Evolutionary conservation across 805 yeast species (phyloP), one percentile per base, ranked within the genome.

Genomic region (Ogataea nonfermentans): DNA sequence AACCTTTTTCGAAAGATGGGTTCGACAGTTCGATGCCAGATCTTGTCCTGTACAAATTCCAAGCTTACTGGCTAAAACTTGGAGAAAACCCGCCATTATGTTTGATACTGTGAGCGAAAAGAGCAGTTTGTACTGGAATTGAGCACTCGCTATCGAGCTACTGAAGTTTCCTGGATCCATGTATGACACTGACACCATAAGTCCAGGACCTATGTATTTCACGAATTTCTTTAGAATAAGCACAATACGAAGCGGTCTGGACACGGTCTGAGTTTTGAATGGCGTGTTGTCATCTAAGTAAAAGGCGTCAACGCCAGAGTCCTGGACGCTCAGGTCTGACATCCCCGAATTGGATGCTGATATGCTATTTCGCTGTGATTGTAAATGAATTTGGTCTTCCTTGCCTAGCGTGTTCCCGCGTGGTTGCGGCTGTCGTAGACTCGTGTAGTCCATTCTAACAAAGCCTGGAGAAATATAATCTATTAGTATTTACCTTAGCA

Each of bases 121-220:
- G 22, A 91, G 62, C 24, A 90, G 67, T 43, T 84, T 81, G 60
- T 82, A 91, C 49, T 82, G 78, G 59, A 84, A 87, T 32, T 59
- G 61, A 19, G 86, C 82, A 23, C 95, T 83, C 7, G 93, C 85
- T 10, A 91, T 96, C 8, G 93, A 95, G 1, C 97, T 87, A 26
- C 96, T 84, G 63, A 90, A 91, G 65, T 93, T 91, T 4, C 99
- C 99, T 0, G 99, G 98, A 55, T 91, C 98, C 88, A 93, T 87
- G 61, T 90, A 93, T 0, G 97, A 91, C 24, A 91, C 96, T 4
- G 90, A 76, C 2, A 93, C 95, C 95, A 91, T 84, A 33, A 91
- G 67, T 0, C 99, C 98, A 0, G 98, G 98, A 0, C 98, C 98
- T n/a, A 91, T 70, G 58, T 67, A 70, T 20, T 55, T 50, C 43